Evolutionary conservation across 192 early-diverging fungal species (phyloP), one percentile per base, ranked within the genome.

Genomic region (Linnemannia elongata): DNA sequence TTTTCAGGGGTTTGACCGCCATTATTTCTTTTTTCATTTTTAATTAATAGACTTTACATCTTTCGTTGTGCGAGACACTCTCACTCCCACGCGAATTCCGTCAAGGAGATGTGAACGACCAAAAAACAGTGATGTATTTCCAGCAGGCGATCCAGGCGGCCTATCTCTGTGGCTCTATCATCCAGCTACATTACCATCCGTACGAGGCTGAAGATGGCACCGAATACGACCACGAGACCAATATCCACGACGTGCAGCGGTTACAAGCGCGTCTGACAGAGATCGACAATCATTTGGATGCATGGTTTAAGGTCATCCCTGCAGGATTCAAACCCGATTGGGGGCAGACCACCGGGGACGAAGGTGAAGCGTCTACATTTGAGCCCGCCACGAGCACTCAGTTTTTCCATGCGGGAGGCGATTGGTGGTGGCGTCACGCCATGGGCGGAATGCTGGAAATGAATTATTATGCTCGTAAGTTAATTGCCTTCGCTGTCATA

Each of bases 371-470:
- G 35, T 75, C 72, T 20, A 33, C 77, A 18, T 87, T 74, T 52
- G 76, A 81, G 55, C 79, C 85, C 45, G 63, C 20, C 5, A 41
- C 72, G 4, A 75, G 76, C n/a, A 75, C 79, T 18, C 79, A 87
- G 66, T 87, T 81, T 45, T 87, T 87, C 44, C 76, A 80, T 35
- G 85, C 79, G 13, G 85, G 85, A 8, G 85, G 85, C 45, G 85
- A 87, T 44, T 87, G 85, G 85, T 87, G 85, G 85, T 87, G 85
- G 85, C 85, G 80, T 8, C 85, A 87, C 69, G 71, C 79, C 0
- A 75, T 81, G 71, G 85, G 85, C 6, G 60, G 76, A 9, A 35
- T 87, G 76, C 60, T 81, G 4, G 85, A 87, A 35, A 77, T 87
- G 72, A 78, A 77, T 42, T 87, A 87, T 27, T 55, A 57, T 55